phyloP scores from a whole-genome alignment of 805 yeast genomes.

The Zygosaccharomyces pseudorouxii region DNA sequence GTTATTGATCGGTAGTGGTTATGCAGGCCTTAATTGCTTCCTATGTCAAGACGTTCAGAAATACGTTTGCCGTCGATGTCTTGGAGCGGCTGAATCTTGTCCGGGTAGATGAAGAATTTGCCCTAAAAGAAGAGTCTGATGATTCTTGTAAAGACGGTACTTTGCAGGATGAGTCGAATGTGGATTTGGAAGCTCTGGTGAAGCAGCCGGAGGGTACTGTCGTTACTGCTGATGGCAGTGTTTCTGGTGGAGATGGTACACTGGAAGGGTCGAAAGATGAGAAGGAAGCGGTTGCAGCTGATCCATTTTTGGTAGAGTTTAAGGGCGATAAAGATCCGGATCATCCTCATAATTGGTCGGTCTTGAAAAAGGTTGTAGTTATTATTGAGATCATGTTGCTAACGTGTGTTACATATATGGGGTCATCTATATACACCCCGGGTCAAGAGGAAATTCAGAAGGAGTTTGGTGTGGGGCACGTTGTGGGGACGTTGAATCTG shows the following conservation, averaged over 20 bases:
- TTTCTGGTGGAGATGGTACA: background rate
- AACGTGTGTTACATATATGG: constrained; percentile 51
- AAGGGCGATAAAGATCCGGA: constrained; percentile 44
- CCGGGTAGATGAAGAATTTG: background rate
- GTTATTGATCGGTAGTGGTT: background rate
- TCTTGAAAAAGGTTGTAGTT: constrained; percentile 37
- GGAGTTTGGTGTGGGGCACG: constrained; percentile 43
- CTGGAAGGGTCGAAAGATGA: background rate
- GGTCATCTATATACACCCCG: constrained; percentile 53
- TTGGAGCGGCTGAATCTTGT: constrained; percentile 16
- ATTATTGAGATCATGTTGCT: constrained; percentile 41
- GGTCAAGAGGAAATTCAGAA: constrained; percentile 42
- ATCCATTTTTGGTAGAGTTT: constrained; percentile 30
- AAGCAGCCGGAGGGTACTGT: background rate
- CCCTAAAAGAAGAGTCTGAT: background rate
- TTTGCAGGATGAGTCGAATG: background rate
- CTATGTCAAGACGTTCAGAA: constrained; percentile 13
- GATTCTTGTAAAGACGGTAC: background rate
- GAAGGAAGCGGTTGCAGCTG: constrained; percentile 21
- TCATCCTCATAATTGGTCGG: constrained; percentile 55
- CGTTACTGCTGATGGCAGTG: background rate
- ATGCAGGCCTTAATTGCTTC: background rate
- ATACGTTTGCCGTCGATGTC: constrained; percentile 25
- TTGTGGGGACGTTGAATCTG: constrained; percentile 47
- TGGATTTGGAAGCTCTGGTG: background rate